Base-by-base conservation (phyloP, 2,329 filamentous ascomycete genomes). In the Alternaria brassicae region DNA sequence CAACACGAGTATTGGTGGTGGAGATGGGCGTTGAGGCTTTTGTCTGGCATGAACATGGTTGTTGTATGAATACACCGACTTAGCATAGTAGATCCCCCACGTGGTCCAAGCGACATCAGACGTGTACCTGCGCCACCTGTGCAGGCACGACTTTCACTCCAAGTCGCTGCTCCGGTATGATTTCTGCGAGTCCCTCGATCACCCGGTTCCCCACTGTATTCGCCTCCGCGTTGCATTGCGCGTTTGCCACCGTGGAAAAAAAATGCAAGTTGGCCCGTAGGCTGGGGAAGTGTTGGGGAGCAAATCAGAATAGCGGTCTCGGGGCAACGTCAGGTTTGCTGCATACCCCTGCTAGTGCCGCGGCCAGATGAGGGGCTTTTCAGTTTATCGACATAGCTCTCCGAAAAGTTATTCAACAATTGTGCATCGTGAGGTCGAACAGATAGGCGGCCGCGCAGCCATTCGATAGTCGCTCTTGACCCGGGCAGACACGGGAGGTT, bases 331-430 rank as follows among this genome's bases (percentile, higher is more conserved):
- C 56, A 60, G 48, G 52, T 39, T 50, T 55, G 41, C 53, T 64
- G 55, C 56, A 53, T 45, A 57, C 58, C 63, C 63, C 48, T 59
- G 56, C 62, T 69, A 67, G 60, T 56, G 61, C 49, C 19, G 42
- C 45, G 60, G 63, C 63, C 53, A 65, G 60, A 62, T 52, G 61
- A 64, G 63, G 65, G 65, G 65, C 63, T 67, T 60, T 60, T 37
- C 39, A 37, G 52, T 52, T 63, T 61, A 60, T 59, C 62, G 65
- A 55, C 66, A 66, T 69, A 69, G 68, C 68, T 69, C 40, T 61
- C 19, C 48, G 34, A 56, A 59, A 61, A 63, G 42, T 63, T 62
- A 61, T 58, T 64, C 72, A 73, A 71, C 72, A 73, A 61, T 70
- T 71, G 67, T 72, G 69, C 68, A 71, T 68, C 60, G 60, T 67